A percentile compares a stretch with the other conserved stretches of the same genome.
These are phyloP conservation scores for Digitaria exilis DNA, from an alignment of 202 grass and related monocot genomes.

Conservation along the genomic window DNA sequence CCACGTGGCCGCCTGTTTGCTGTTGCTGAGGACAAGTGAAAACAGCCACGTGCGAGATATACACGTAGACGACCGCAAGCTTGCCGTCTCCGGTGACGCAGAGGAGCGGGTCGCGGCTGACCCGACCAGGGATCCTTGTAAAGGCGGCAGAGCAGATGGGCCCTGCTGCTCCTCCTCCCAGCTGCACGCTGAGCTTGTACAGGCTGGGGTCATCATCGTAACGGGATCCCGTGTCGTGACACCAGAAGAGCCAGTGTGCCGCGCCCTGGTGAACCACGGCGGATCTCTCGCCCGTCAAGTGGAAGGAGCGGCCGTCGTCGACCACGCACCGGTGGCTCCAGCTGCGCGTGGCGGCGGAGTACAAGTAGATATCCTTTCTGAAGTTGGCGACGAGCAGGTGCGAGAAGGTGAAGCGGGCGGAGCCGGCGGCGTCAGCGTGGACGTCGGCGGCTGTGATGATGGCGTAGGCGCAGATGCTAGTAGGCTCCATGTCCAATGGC, in stretches of 20 bases:
- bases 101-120: background rate
- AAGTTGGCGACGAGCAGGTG: background rate
- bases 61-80: background rate
- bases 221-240: too few species aligned
- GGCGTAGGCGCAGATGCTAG: background rate
- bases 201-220: background rate
- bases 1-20: background rate
- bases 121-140: background rate
- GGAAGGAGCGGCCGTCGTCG: background rate
- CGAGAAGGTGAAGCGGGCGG: background rate
- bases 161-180: too few species aligned
- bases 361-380: too few species aligned
- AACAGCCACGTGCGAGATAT: background rate
- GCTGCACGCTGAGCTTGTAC: background rate
- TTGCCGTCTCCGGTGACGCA: background rate
- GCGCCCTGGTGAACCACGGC: background rate
- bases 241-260: background rate
- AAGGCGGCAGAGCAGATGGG: too few species aligned
- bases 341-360: slow-evolving; percentile 4
- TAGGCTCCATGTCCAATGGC: background rate
- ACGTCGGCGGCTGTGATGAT: background rate
- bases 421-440: background rate
- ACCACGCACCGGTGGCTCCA: background rate
- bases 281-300: background rate
- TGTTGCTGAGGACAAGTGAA: background rate